Evolutionary conservation across 495 filamentous ascomycete species (phyloP).

Genomic region (Penicillium paxilli): DNA sequence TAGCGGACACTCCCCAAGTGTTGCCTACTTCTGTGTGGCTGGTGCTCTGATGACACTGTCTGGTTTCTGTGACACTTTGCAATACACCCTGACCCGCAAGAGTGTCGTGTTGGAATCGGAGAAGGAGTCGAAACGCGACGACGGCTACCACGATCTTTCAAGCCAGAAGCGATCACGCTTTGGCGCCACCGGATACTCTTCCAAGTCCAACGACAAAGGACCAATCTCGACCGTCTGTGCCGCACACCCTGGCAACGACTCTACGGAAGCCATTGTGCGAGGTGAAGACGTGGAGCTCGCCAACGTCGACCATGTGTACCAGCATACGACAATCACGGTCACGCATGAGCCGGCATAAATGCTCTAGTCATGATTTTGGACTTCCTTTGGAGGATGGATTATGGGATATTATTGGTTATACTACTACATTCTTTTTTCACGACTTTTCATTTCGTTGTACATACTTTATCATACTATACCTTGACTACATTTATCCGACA

Average conservation of each 20-base stretch:
- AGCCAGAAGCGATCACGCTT: conserved; percentile 8
- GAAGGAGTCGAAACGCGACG: conserved; percentile 16
- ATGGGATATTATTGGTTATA: background rate
- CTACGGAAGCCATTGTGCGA: conserved; percentile 18
- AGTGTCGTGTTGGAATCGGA: conserved; percentile 30
- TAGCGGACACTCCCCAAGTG: conserved; percentile 47
- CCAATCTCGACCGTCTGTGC: conserved; percentile 16
- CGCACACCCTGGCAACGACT: conserved; percentile 7
- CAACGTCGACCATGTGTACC: conserved; percentile 22
- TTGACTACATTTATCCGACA: background rate
- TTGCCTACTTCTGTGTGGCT: conserved; percentile 61
- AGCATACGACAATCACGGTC: conserved; percentile 32
- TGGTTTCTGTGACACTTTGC: conserved; percentile 65
- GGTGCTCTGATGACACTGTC: conserved; percentile 65
- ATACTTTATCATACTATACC: background rate
- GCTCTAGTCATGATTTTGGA: background rate
- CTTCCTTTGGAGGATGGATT: background rate
- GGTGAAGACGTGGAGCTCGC: conserved; percentile 17
- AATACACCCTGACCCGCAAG: conserved; percentile 61
- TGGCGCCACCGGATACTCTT: conserved; percentile 1
- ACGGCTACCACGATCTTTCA: conserved; percentile 14
- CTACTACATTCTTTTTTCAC: background rate
- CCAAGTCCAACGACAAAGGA: conserved; percentile 11
- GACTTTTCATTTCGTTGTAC: background rate
- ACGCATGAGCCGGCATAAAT: conserved; percentile 22